Evolutionary conservation across 352 stramenopile species (phyloP), one percentile per base, ranked within the genome.

Genomic region (Phytophthora cactorum): DNA sequence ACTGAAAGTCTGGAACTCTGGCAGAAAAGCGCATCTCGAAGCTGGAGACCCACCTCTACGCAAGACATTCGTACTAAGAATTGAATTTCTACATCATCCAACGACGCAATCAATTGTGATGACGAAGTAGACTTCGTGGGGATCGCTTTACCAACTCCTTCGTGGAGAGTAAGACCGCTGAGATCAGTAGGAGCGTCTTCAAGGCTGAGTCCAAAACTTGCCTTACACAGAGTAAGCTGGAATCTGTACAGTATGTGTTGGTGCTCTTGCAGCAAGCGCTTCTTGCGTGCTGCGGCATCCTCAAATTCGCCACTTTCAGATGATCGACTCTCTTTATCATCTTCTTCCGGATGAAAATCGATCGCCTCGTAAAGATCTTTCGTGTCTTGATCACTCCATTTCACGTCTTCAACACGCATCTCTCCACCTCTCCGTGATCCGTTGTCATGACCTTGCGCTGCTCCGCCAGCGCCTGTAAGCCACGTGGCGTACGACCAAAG

Each of bases 361-460:
- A 96, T 96, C 7, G 86, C 86, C 17, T 89, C 81, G 36, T 91
- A 96, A 3, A 96, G 59, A 34, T 86, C 75, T 52, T 92, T 89
- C 6, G 82, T 92, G 52, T 96, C 88, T 63, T 93, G 78, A n/a
- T 96, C 85, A 59, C 83, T 95, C 86, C 86, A 95, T 58, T 85
- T 79, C 3, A 93, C 75, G 36, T 92, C 84, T 45, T 84, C 75
- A 32, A 75, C 66, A 36, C 65, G 51, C 7, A 79, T 17, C 5
- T 58, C 52, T 51, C 64, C 68, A 46, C 52, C 51, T 51, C 31
- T 56, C 3, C 46, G 36, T 28, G 50, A 67, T 38, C 31, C 17
- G 6, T 44, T 17, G 29, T 11, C 44, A 44, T 57, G 49, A 66
- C 41, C 17, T 49, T 72, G 64, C 8, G 52, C 31, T 55, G 45